A percentile compares a stretch with the other conserved stretches of the same genome.
These are phyloP conservation scores for Wickerhamomyces pijperi DNA, from an alignment of 805 yeast species.

Conservation along the genomic window DNA sequence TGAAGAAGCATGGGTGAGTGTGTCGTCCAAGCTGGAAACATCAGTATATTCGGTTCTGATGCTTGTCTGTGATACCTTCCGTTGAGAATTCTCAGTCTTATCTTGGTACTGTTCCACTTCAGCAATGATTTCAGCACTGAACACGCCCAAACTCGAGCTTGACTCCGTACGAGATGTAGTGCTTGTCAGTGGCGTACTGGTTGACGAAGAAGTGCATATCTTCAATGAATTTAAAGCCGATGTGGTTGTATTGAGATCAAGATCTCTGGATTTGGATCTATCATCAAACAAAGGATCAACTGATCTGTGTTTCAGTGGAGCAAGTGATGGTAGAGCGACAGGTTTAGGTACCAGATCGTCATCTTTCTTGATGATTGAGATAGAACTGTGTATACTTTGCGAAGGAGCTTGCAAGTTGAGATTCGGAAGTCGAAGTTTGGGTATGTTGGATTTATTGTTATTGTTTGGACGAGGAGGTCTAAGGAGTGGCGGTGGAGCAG, in stretches of 20 bases:
- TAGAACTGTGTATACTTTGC: too few species aligned
- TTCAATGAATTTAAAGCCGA: neutral
- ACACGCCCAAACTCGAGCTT: slow-evolving; percentile 15
- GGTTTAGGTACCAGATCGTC: too few species aligned
- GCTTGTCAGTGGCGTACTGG: too few species aligned
- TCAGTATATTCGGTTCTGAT: too few species aligned
- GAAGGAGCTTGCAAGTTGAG: slow-evolving; percentile 10
- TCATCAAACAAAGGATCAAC: too few species aligned
- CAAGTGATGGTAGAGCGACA: too few species aligned
- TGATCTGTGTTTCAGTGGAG: too few species aligned
- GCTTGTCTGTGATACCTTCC: too few species aligned
- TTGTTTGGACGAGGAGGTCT: slow-evolving; percentile 23
- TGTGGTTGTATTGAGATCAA: neutral
- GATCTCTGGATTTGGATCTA: neutral
- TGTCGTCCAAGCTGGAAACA: too few species aligned
- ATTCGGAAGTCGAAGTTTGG: slow-evolving; percentile 32
- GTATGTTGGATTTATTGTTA: slow-evolving; percentile 25
- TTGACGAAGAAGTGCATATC: neutral
- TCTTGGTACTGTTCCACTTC: slow-evolving; percentile 10
- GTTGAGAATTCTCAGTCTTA: too few species aligned
- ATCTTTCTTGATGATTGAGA: neutral
- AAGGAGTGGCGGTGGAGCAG: slow-evolving; percentile 23
- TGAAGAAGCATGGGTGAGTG: too few species aligned
- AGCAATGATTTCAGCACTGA: slow-evolving; percentile 21
- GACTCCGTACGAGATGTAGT: too few species aligned